Conservation (phyloP, 2,329 filamentous ascomycete species). For the Penicillium janthinellum region DNA sequence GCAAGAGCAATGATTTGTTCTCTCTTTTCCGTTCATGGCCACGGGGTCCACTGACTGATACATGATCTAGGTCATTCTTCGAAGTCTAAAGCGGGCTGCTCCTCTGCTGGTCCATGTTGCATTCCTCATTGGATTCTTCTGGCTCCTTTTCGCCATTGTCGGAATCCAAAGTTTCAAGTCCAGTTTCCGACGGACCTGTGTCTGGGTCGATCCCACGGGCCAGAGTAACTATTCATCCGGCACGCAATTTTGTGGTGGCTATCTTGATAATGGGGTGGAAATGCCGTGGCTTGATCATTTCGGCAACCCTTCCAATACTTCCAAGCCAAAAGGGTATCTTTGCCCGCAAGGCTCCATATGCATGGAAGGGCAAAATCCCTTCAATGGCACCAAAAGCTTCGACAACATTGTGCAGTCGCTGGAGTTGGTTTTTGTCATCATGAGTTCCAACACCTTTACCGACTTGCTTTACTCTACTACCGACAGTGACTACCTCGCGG, state of each 20-base stretch:
- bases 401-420: slow-evolving; percentile 92
- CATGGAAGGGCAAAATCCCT: slow-evolving; percentile 76
- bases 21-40: background rate
- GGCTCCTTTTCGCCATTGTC: slow-evolving; percentile 94
- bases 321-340: slow-evolving; percentile 72
- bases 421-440: slow-evolving; percentile 94
- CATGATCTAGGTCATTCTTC: slow-evolving; percentile 72
- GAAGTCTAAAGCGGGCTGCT: slow-evolving; percentile 92
- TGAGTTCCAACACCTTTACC: slow-evolving; percentile 96
- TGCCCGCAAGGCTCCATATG: slow-evolving; percentile 85
- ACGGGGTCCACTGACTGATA: slow-evolving; percentile 19
- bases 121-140: slow-evolving; percentile 95
- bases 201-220: slow-evolving; percentile 68
- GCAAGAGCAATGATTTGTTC: background rate
- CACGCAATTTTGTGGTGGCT: slow-evolving; percentile 81
- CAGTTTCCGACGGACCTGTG: slow-evolving; percentile 74
- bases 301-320: slow-evolving; percentile 54
- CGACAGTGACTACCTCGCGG: slow-evolving; percentile 84
- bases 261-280: slow-evolving; percentile 62
- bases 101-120: slow-evolving; percentile 89
- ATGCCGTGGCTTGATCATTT: slow-evolving; percentile 70
- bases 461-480: slow-evolving; percentile 93
- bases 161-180: slow-evolving; percentile 96
- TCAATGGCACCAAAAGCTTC: slow-evolving; percentile 84
- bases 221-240: slow-evolving; percentile 45